Percentiles rank a stretch among this genome's conserved stretches.
phyloP scores from a whole-genome alignment of 768 basidiomycete genomes.

The Gelatoporia subvermispora region DNA sequence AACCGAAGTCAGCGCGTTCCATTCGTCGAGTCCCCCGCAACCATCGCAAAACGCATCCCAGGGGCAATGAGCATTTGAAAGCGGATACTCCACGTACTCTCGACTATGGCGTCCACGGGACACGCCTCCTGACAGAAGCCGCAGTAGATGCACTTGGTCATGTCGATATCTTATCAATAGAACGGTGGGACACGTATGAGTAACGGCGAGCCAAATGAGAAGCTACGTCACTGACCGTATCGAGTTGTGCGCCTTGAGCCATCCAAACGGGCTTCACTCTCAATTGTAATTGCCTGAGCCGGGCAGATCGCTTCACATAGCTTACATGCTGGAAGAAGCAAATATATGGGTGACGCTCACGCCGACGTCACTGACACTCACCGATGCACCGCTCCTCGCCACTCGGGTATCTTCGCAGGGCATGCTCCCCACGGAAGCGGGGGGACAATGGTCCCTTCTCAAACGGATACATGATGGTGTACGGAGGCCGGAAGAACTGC shows the following conservation, averaged over 20 bases:
- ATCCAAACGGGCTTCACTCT: conserved; percentile 93
- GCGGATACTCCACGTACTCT: conserved; percentile 56
- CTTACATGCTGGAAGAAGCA: conserved; percentile 75
- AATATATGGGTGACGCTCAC: not conserved
- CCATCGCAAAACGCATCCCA: too few species aligned
- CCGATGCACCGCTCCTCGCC: conserved; percentile 99
- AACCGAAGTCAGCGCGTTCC: not conserved
- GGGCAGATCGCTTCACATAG: conserved; percentile 99
- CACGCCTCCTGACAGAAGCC: conserved; percentile 99
- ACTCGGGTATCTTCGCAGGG: conserved; percentile 90
- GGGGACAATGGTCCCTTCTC: conserved; percentile 98
- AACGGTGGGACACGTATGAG: conserved; percentile 7
- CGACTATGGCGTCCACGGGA: conserved; percentile 98
- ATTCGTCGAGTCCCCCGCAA: not conserved
- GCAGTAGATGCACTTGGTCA: conserved; percentile 99
- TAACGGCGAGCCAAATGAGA: conserved; percentile 5
- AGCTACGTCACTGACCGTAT: conserved; percentile 61
- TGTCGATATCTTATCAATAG: conserved; percentile 79
- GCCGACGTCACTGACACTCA: conserved; percentile 33
- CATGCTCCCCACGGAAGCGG: conserved; percentile 98
- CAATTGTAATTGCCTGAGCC: conserved; percentile 98
- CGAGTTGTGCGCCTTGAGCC: conserved; percentile 95
- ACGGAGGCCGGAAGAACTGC: conserved; percentile 90
- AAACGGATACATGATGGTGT: conserved; percentile 97
- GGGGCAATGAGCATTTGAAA: not conserved